Conservation (phyloP, 345 rosid genomes). For the Eucalyptus decipiens region DNA sequence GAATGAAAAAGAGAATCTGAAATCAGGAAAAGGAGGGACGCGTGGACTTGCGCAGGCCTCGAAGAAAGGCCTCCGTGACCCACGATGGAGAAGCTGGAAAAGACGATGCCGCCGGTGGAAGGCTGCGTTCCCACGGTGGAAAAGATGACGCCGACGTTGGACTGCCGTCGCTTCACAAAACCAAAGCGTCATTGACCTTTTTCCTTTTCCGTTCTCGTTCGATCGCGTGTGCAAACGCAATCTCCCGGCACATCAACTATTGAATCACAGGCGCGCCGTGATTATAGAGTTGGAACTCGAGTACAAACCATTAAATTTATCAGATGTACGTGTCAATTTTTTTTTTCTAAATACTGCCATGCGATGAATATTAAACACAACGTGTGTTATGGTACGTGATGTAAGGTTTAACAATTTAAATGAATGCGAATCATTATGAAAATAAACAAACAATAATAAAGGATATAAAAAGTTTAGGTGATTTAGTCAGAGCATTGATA, state of each 20-base stretch:
- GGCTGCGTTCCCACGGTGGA: background rate
- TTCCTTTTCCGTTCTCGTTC: background rate
- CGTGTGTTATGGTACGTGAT: background rate
- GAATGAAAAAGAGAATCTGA: background rate
- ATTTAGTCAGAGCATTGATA: too few relatives aligned
- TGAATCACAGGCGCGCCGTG: background rate
- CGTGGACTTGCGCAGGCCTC: background rate
- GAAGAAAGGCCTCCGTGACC: background rate
- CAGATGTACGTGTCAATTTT: too few relatives aligned
- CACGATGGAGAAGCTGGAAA: background rate
- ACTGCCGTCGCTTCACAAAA: background rate
- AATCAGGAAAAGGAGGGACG: background rate
- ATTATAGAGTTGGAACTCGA: background rate
- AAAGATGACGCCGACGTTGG: background rate
- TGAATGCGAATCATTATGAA: too few relatives aligned
- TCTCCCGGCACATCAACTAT: background rate
- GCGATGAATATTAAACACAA: background rate
- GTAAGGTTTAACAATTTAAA: background rate
- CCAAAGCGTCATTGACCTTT: background rate
- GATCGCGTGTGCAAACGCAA: background rate
- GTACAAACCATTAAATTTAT: background rate
- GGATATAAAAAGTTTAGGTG: too few relatives aligned
- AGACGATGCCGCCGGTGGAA: background rate
- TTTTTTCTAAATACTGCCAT: background rate
- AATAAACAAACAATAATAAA: too few relatives aligned